A percentile compares a stretch with the other conserved stretches of the same genome.
Conservation (phyloP, 306 rosid species). For the Sicyos baderoa region DNA sequence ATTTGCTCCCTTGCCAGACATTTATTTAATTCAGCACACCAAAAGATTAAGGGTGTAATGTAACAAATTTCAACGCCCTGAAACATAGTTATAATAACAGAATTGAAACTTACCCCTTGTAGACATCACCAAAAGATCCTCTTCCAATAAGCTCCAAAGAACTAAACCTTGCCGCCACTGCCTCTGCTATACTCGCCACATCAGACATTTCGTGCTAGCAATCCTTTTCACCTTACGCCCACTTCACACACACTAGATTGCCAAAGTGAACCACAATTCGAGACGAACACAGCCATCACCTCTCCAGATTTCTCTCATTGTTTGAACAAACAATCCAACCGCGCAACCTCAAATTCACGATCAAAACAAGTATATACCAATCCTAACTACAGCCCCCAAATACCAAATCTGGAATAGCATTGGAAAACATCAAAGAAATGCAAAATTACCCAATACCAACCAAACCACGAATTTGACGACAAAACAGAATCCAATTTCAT, state of each 20-base stretch:
- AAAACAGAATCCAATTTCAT: not conserved
- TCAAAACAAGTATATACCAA: conserved; percentile 3
- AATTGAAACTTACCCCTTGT: conserved; percentile 63
- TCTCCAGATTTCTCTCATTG: conserved; percentile 28
- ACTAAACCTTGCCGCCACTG: conserved; percentile 76
- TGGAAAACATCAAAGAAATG: conserved; percentile 18
- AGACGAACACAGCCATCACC: conserved; percentile 22
- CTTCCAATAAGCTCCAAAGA: conserved; percentile 84
- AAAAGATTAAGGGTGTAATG: not conserved
- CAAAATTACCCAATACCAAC: conserved; percentile 15
- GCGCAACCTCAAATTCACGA: conserved; percentile 22
- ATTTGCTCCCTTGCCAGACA: not conserved
- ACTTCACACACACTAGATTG: conserved; percentile 16
- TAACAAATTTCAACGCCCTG: not conserved
- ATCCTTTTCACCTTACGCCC: conserved; percentile 29
- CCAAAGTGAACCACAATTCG: conserved; percentile 24
- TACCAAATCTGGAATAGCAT: conserved; percentile 31
- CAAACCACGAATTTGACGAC: conserved; percentile 27
- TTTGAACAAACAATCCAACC: conserved; percentile 22
- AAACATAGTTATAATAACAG: conserved; percentile 1
- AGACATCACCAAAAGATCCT: conserved; percentile 96
- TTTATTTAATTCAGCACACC: not conserved
- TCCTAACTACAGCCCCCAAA: conserved; percentile 19
- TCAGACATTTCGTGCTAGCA: conserved; percentile 51
- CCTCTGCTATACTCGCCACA: conserved; percentile 60